Evolutionary conservation across 495 filamentous ascomycete species (phyloP), one percentile per base, ranked within the genome.

Genomic region (Podospora sp.): DNA sequence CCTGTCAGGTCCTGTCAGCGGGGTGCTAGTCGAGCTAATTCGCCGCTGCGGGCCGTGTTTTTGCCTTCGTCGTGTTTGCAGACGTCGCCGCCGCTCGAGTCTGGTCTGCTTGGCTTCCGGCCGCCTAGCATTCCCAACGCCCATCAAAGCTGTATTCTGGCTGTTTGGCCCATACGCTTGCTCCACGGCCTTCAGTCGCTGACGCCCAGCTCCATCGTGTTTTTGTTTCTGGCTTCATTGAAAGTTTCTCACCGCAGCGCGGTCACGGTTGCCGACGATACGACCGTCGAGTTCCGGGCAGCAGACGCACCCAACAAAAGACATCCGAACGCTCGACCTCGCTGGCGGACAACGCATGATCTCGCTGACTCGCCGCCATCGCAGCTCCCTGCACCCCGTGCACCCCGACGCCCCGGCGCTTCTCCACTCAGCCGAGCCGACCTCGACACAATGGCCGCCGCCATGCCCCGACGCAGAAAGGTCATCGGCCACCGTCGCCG

Each of bases 401-500:
- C 61, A 46, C 56, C 56, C 40, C 59, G 68, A 71, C 63, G 68
- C 68, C 63, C 61, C 63, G 27, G 20, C n/a, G 57, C 60, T 26
- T 65, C 63, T 46, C 55, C 68, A 53, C 63, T 20, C 65, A 62
- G 25, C 56, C 68, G 58, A 59, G 6, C 65, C 51, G 60, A 35
- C 64, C 51, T 65, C 51, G 56, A 40, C 65, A 74, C 68, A 66
- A 79, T 77, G 75, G 72, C 73, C 36, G 66, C 75, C 36, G 65
- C 71, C 56, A 74, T 49, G 50, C 77, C 80, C 71, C 85, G 84
- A 77, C 88, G 89, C 78, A 90, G 86, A 80, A 89, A 91, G 72
- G 82, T 90, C 74, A 87, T 91, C 79, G 87, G 89, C 65, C 91
- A 90, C 75, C 89, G 92, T 72, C 86, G 92, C 73, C 84, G 88